Evolutionary conservation across 441 rosid genomes (phyloP).

Genomic region (Gossypium trilobum): DNA sequence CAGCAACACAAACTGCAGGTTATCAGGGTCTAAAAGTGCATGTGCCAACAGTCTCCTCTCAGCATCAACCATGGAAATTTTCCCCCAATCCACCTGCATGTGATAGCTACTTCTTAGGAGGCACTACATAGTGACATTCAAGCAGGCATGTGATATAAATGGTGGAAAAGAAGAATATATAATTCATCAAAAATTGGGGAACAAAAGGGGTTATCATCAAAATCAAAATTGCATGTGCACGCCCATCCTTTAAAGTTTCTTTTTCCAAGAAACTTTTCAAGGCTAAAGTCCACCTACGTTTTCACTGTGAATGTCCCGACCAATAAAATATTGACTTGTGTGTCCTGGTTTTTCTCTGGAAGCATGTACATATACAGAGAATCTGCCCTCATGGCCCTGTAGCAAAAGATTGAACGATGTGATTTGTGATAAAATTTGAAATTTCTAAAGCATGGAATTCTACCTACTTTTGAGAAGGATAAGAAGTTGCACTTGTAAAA

Average conservation of each 20-base stretch:
- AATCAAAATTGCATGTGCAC: not conserved
- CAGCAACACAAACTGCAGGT: conserved; percentile 52
- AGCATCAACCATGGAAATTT: conserved; percentile 59
- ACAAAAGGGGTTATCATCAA: not conserved
- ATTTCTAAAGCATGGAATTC: conserved; percentile 4
- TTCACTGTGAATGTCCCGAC: conserved; percentile 52
- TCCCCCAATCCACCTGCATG: conserved; percentile 51
- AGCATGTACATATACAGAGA: conserved; percentile 56
- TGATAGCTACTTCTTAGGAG: not conserved
- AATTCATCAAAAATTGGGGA: not conserved
- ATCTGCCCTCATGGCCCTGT: conserved; percentile 63
- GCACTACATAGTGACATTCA: not conserved
- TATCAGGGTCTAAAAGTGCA: conserved; percentile 53
- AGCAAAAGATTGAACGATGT: conserved; percentile 5
- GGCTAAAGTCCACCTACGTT: conserved; percentile 29
- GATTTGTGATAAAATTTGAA: conserved; percentile 5
- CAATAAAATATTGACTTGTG: conserved; percentile 44
- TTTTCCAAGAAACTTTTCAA: not conserved
- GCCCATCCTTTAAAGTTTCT: not conserved
- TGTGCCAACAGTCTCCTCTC: conserved; percentile 49
- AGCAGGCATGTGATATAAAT: not conserved
- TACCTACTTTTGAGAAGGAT: not conserved
- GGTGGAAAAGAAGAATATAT: not conserved
- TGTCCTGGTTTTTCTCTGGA: conserved; percentile 49
- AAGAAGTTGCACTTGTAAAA: not conserved